Base-by-base conservation (phyloP, 2,329 filamentous ascomycete species). In the Beauveria sp. region DNA sequence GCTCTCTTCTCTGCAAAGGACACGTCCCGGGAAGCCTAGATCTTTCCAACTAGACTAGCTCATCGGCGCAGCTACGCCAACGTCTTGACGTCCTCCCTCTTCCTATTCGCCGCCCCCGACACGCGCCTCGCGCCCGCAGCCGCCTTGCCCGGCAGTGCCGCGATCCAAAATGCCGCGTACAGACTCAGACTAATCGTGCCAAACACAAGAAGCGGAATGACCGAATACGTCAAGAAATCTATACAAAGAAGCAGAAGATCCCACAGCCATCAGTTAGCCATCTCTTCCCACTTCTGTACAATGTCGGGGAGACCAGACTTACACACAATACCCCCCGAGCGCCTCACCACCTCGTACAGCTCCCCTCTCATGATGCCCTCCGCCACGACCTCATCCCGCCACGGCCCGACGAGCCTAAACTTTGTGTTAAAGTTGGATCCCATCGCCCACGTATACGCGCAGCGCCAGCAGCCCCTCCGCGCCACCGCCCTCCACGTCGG, bases 401-500 rank as follows among this genome's bases (percentile, higher is more conserved):
- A 80, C 0, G 78, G 78, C 0, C 77, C 77, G 0, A 76, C 67
- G 3, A 81, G 65, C 5, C 77, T 71, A 61, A 81, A 81, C 63
- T 81, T 81, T 37, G 76, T 68, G 59, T 79, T 80, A 65, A 81
- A 77, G 66, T 80, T 79, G 34, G 77, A 72, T 0, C 78, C 74
- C 68, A 80, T 75, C 2, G 78, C 77, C 79, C 79, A 81, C 0
- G 73, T 74, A 59, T 73, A 75, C 6, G 74, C 69, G 9, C 77
- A 59, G 62, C 73, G 76, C 67, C 67, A 76, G 5, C 75, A 71
- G 3, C 75, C 71, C 53, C 71, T 68, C 12, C 64, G 65, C 59
- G 72, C 56, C 5, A 80, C 67, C 34, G 76, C 68, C 0, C 63
- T 61, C 16, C 76, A 68, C 1, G 67, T 72, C 0, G 78, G 77